Evolutionary conservation across 179 eudicot genomes (phyloP).

Genomic region (Beta corolliflora): DNA sequence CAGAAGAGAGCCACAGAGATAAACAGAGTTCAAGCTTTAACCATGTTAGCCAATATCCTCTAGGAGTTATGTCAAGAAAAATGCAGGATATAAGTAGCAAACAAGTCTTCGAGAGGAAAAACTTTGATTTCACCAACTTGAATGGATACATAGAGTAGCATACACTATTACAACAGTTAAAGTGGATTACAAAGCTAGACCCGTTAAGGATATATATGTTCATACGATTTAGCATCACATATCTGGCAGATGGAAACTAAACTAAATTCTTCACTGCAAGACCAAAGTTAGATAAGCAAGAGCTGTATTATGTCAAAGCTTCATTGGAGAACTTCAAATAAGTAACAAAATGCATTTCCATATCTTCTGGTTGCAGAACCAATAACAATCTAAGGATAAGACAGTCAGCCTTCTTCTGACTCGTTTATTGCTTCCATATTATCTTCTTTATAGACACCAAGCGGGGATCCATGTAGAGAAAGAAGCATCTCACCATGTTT

Average conservation of each 20-base stretch:
- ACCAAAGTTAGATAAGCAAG: constrained; percentile 6
- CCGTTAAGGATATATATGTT: not conserved
- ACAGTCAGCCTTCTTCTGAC: constrained; percentile 33
- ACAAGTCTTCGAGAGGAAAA: not conserved
- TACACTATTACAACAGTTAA: constrained; percentile 13
- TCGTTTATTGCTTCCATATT: constrained; percentile 90
- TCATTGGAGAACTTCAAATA: constrained; percentile 12
- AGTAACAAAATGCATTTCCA: not conserved
- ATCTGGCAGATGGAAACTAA: constrained; percentile 7
- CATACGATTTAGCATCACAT: constrained; percentile 16
- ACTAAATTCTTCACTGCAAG: constrained; percentile 1
- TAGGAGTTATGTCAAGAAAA: not conserved
- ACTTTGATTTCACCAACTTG: constrained; percentile 7
- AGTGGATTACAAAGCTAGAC: constrained; percentile 6
- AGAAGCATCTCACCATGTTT: constrained; percentile 93
- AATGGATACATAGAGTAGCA: constrained; percentile 7
- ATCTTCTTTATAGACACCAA: constrained; percentile 91
- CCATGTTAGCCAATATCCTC: not conserved
- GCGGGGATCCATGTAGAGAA: constrained; percentile 92
- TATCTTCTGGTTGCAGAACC: constrained; percentile 5
- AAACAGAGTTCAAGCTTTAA: not conserved
- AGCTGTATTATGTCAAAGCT: constrained; percentile 16
- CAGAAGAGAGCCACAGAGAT: not conserved
- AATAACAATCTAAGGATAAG: constrained; percentile 1
- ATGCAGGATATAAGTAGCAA: constrained; percentile 7